phyloP scores from a whole-genome alignment of 2,329 filamentous ascomycete species.

The Pseudocercospora pini-densiflorae region DNA sequence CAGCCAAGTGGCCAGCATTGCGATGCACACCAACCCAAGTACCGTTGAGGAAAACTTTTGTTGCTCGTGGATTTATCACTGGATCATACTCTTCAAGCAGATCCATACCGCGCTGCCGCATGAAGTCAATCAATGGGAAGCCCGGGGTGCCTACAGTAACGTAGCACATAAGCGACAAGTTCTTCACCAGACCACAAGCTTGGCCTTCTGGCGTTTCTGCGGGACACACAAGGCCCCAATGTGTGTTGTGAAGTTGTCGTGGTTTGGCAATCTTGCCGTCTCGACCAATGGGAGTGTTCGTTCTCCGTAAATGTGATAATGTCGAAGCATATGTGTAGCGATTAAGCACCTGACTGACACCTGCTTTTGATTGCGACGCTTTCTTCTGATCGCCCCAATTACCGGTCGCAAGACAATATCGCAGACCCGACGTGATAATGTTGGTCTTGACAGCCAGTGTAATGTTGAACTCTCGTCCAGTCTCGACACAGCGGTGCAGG shows the following conservation, averaged over 20 bases:
- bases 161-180: constrained; percentile 96
- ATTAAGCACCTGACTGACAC: constrained; percentile 97
- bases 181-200: constrained; percentile 98
- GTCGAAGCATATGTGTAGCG: constrained; percentile 97
- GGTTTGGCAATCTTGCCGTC: constrained; percentile 99
- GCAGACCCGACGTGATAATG: constrained; percentile 90
- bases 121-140: constrained; percentile 89
- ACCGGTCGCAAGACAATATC: constrained; percentile 95
- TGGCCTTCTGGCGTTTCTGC: constrained; percentile 98
- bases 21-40: constrained; percentile 97
- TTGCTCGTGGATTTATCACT: constrained; percentile 77
- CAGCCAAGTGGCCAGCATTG: constrained; percentile 83
- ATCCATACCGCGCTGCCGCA: constrained; percentile 96
- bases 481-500: constrained; percentile 89
- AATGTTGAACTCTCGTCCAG: constrained; percentile 85
- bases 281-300: constrained; percentile 95
- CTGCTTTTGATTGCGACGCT: constrained; percentile 89
- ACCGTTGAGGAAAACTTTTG: constrained; percentile 97
- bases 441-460: constrained; percentile 88
- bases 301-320: constrained; percentile 92
- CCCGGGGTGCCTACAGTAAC: constrained; percentile 94
- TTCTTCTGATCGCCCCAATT: constrained; percentile 99
- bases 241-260: constrained; percentile 95
- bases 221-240: constrained; percentile 97
- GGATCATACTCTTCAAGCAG: constrained; percentile 86